Evolutionary conservation across 1,284 basidiomycete genomes (phyloP), one percentile per base, ranked within the genome.

Genomic region (Papiliotrema terrestris): DNA sequence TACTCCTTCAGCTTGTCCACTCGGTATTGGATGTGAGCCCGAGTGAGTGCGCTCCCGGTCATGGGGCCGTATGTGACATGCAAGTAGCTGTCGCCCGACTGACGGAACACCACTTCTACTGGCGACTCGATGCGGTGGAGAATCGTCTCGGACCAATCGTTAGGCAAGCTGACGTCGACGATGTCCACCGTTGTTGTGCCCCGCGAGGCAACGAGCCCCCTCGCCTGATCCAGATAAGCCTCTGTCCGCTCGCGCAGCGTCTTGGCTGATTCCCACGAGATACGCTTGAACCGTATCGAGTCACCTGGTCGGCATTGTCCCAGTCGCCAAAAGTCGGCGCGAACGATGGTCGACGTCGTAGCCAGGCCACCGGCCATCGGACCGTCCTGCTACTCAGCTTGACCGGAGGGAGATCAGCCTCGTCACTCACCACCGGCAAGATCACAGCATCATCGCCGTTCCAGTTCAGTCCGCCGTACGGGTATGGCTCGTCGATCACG

Each of bases 381-480:
- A 41, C 63, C 60, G 58, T 61, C 63, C 62, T 63, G 19, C 45
- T 58, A 17, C 11, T 59, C 59, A 50, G 39, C 37, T n/a, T 8
- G 15, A 41, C 8, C 39, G 17, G 5, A 17, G 15, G 19, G 11
- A n/a, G 15, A n/a, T 26, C n/a, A 17, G 14, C n/a, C 5, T n/a
- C 13, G 9, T 20, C 6, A 62, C 65, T 47, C 42, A 67, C 86
- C 29, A 80, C 78, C 1, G 81, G 81, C 42, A 87, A 72, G 23
- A 87, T 82, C 2, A 88, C 85, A 0, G 87, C 85, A 0, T 85
- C 86, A 64, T 88, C 86, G 2, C 86, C 87, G 61, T 87, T 88
- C 60, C 86, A 60, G 59, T 78, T 78, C 52, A 88, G 69, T 1
- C 82, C 80, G 4, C 84, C 84, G 22, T 78, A 74, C 0, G 82